Evolutionary conservation across 2,329 filamentous ascomycete species (phyloP).

Genomic region (Penicillium sp.): DNA sequence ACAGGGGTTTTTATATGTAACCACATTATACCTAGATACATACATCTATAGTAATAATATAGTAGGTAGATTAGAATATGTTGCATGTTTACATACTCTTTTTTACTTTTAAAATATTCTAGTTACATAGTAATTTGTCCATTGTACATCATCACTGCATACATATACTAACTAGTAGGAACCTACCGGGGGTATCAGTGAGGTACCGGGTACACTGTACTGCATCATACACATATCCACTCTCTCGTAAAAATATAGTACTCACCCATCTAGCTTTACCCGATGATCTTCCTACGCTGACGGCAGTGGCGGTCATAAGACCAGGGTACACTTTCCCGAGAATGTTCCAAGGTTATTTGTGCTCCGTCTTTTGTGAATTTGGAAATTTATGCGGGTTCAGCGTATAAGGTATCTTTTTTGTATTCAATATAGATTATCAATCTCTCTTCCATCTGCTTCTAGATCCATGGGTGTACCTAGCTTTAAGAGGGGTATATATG

Average conservation of each 20-base stretch:
- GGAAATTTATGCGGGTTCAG: not conserved
- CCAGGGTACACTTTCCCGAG: constrained; percentile 12
- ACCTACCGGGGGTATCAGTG: not conserved
- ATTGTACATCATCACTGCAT: not conserved
- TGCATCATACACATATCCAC: constrained; percentile 5
- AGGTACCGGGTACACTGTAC: constrained; percentile 13
- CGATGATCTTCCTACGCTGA: constrained; percentile 24
- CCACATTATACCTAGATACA: not conserved
- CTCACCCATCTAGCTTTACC: constrained; percentile 4
- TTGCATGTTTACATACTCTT: too few species aligned
- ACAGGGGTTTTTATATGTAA: not conserved
- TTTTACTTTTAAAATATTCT: not conserved
- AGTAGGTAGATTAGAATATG: too few species aligned
- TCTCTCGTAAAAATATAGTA: constrained; percentile 1
- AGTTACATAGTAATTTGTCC: not conserved
- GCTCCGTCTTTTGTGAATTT: constrained; percentile 3
- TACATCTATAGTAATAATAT: too few species aligned
- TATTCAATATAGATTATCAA: constrained; percentile 11
- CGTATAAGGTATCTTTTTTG: not conserved
- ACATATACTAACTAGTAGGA: too few species aligned
- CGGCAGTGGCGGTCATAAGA: constrained; percentile 23
- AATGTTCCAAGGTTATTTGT: not conserved
- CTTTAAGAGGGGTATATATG: not conserved
- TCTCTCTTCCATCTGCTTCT: constrained; percentile 20
- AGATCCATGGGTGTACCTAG: not conserved